phyloP scores from a whole-genome alignment of 768 basidiomycete genomes.

The Suillus plorans region DNA sequence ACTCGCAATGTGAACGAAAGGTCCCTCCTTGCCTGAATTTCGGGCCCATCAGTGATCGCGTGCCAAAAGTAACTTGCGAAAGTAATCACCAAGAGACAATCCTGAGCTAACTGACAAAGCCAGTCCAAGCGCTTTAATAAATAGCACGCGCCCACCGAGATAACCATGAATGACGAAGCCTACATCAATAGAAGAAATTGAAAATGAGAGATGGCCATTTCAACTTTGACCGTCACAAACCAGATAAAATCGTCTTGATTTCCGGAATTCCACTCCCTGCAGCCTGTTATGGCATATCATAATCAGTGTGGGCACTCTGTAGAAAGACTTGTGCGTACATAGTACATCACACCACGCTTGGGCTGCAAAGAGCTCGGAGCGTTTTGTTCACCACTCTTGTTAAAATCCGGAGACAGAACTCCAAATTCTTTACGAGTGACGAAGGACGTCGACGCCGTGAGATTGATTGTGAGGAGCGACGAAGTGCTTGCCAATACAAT shows the following conservation, averaged over 20 bases:
- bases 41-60: background rate
- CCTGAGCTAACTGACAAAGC: conserved; percentile 92
- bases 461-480: conserved; percentile 76
- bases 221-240: conserved; percentile 32
- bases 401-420: conserved; percentile 53
- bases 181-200: conserved; percentile 23
- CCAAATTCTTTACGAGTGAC: conserved; percentile 86
- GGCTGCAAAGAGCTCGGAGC: conserved; percentile 21
- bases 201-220: conserved; percentile 2
- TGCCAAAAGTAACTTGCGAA: conserved; percentile 10
- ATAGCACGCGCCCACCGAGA: conserved; percentile 84
- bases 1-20: conserved; percentile 89
- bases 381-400: conserved; percentile 30
- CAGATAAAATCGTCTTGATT: conserved; percentile 91
- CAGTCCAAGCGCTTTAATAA: conserved; percentile 88
- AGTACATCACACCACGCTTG: conserved; percentile 77
- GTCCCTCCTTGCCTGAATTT: conserved; percentile 61
- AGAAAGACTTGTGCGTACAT: conserved; percentile 48
- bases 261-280: conserved; percentile 97
- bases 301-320: background rate
- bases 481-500: conserved; percentile 70
- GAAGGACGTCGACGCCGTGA: conserved; percentile 90
- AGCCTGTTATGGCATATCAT: conserved; percentile 49
- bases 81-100: conserved; percentile 65
- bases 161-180: conserved; percentile 98